Base-by-base conservation (phyloP, 345 rosid species). In the Abelmoschus esculentus region DNA sequence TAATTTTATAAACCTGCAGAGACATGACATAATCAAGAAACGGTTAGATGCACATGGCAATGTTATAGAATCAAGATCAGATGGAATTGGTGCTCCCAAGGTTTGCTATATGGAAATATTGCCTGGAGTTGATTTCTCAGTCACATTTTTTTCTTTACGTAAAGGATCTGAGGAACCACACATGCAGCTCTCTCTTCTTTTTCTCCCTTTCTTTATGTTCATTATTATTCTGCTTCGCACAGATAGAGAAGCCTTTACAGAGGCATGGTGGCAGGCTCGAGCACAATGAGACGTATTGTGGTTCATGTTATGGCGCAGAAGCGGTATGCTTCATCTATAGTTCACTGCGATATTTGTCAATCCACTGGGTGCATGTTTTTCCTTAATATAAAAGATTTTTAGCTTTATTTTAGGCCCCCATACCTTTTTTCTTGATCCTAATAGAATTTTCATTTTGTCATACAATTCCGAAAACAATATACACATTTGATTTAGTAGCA, bases 231-330 rank as follows among this genome's bases (percentile, higher is more conserved):
- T 71, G 61, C 58, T 80, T 81, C 59, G 57, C 67, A 73, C 84
- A 95, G 98, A 86, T 91, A 79, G 99, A 95, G 57, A 91, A 87
- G 26, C 96, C 99, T 66, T 77, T 95, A 74, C 98, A 95, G 80
- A 86, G 83, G 80, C 99, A 95, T 81, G 99, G 98, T 79, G 98
- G 99, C 54, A 84, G 99, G 86, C 89, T 95, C 64, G 99, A 83
- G 83, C 98, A 91, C 80, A 95, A 95, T 63, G 96, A 92, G 77
- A 95, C 97, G 14, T 95, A 89, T 61, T 92, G 99, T 75, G 97
- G 98, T 69, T 95, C 98, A 61, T 95, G 97, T 74, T 92, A 83
- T 79, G 98, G 99, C 61, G 92, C 97, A 52, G 93, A 96, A 84
- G 59, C 80, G 46, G 98, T 96, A 85, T 74, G 88, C 40, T 67